Evolutionary conservation across 1,284 basidiomycete genomes (phyloP).

Genomic region (Phellinidium pouzarii): DNA sequence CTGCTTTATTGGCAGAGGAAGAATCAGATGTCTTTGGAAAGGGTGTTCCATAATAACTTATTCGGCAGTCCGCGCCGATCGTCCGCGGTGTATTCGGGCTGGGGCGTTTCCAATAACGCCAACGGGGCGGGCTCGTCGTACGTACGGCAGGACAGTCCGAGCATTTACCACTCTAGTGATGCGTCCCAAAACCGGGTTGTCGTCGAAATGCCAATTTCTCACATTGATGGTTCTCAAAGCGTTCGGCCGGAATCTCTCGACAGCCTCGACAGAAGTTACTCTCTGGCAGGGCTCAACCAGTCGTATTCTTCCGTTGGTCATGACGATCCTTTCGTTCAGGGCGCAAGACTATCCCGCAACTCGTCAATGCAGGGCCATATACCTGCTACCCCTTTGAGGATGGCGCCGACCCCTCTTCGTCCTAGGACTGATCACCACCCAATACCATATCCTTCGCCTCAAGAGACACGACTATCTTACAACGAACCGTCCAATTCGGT

Average conservation of each 20-base stretch:
- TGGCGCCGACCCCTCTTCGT: slow-evolving; percentile 12
- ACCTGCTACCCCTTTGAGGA: slow-evolving; percentile 1
- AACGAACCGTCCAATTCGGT: not conserved
- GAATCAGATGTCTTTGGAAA: no score
- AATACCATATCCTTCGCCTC: slow-evolving; percentile 6
- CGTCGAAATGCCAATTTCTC: slow-evolving; percentile 9
- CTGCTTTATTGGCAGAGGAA: no score
- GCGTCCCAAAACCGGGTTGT: not conserved
- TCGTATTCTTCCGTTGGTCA: not conserved
- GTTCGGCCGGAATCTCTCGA: not conserved
- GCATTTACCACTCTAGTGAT: not conserved
- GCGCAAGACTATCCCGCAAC: not conserved
- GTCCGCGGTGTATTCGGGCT: not conserved
- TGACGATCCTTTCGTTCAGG: not conserved
- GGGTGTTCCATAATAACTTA: no score
- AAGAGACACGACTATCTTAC: slow-evolving; percentile 3
- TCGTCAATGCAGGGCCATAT: slow-evolving; percentile 12
- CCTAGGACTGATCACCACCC: slow-evolving; percentile 12
- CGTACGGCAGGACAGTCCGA: not conserved
- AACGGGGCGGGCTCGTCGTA: not conserved
- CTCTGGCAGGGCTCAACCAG: not conserved
- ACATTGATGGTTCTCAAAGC: slow-evolving; percentile 11
- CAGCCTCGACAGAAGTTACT: not conserved
- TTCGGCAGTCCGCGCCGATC: not conserved
- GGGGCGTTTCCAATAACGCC: not conserved